Percentiles rank a stretch among this genome's conserved stretches.
Evolutionary conservation across 1,284 basidiomycete genomes (phyloP).

Genomic region (Apiotrichum akiyoshidainum): DNA sequence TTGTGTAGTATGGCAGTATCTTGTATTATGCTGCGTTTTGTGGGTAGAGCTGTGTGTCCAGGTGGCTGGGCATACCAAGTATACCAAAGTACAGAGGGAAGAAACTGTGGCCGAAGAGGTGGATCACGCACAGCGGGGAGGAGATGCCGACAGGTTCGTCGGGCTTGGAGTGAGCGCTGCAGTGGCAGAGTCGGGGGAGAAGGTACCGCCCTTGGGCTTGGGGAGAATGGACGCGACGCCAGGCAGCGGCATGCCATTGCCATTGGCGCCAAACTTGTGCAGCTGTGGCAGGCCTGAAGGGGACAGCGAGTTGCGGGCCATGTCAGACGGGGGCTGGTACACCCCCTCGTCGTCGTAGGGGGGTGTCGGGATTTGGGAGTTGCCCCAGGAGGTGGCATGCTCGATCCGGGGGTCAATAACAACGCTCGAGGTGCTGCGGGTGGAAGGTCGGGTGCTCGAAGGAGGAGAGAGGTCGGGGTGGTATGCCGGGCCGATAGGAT

Average conservation of each 20-base stretch:
- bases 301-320: neutral
- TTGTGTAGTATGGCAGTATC: too few species aligned
- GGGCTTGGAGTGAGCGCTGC: neutral
- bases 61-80: too few species aligned
- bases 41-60: too few species aligned
- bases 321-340: neutral
- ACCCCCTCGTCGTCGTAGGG: slow-evolving; percentile 1
- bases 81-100: too few species aligned
- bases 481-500: too few species aligned
- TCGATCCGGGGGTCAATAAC: too few species aligned
- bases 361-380: slow-evolving; percentile 1
- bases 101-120: too few species aligned
- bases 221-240: neutral
- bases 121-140: neutral
- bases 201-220: neutral
- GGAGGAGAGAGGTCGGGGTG: too few species aligned
- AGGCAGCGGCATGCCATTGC: neutral
- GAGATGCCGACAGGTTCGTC: neutral
- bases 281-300: neutral
- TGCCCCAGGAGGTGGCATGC: neutral
- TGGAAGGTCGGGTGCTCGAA: neutral
- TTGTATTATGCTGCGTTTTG: too few species aligned
- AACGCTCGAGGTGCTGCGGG: neutral
- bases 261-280: neutral
- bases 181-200: neutral